These are phyloP conservation scores for Sordariomycetes sp. DNA, from an alignment of 2,329 filamentous ascomycete genomes.

Conservation along the genomic window DNA sequence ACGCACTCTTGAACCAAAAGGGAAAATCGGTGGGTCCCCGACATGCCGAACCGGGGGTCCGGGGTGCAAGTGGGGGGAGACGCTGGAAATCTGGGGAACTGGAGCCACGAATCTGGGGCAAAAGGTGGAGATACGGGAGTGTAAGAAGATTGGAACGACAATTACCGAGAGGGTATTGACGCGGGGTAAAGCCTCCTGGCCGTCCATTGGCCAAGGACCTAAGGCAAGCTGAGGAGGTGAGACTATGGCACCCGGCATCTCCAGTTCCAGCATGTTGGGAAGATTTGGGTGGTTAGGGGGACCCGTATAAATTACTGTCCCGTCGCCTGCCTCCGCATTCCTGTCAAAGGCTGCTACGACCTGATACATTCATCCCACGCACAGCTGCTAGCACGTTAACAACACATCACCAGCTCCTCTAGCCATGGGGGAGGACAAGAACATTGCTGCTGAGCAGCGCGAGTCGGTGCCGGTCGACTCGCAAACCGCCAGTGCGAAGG, in stretches of 20 bases:
- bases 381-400: neutral
- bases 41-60: neutral
- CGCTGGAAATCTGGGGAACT: neutral
- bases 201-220: neutral
- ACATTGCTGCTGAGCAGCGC: neutral
- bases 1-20: neutral
- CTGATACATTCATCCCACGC: neutral
- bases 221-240: neutral
- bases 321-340: neutral
- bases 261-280: neutral
- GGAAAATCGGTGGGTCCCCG: neutral
- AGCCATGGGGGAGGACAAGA: constrained; percentile 1
- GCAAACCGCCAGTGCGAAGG: neutral
- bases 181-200: neutral
- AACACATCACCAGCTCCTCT: no score
- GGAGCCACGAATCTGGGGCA: neutral
- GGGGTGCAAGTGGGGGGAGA: neutral
- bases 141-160: neutral
- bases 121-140: no score
- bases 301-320: neutral
- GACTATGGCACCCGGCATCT: neutral
- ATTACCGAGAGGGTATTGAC: neutral
- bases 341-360: neutral
- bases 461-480: constrained; percentile 1
- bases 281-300: no score